These are phyloP conservation scores for Aspergillus fischeri DNA, from an alignment of 2,329 filamentous ascomycete genomes.

Conservation along the genomic window DNA sequence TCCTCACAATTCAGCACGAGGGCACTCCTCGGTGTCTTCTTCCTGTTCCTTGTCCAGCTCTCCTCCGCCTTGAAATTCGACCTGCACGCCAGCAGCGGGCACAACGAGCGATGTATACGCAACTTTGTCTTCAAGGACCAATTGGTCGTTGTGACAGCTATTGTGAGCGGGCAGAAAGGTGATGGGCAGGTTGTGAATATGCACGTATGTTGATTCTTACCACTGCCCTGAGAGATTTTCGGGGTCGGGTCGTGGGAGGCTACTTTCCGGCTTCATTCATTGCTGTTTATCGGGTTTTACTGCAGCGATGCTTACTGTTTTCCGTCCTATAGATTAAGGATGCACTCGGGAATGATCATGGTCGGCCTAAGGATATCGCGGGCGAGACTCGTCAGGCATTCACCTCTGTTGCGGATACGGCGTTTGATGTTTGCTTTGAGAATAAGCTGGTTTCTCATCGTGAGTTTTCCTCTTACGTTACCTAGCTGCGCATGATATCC, in stretches of 20 bases:
- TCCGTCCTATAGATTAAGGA: conserved; percentile 71
- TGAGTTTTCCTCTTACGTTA: conserved; percentile 44
- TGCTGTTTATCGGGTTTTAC: not conserved
- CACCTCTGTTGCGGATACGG: conserved; percentile 84
- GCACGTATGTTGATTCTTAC: conserved; percentile 57
- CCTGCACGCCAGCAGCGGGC: conserved; percentile 63
- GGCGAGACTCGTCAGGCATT: conserved; percentile 93
- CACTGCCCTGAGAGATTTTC: not conserved
- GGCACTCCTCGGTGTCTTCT: conserved; percentile 28
- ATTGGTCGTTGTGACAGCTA: conserved; percentile 91
- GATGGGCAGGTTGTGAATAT: conserved; percentile 94
- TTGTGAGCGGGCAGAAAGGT: conserved; percentile 75
- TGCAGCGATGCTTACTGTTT: conserved; percentile 6
- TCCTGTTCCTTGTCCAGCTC: conserved; percentile 34
- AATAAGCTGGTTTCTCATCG: conserved; percentile 66
- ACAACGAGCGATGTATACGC: conserved; percentile 82
- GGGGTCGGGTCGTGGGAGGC: conserved; percentile 7
- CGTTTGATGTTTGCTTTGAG: conserved; percentile 96
- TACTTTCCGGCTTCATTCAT: not conserved
- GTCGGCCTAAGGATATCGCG: conserved; percentile 80
- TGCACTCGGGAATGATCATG: conserved; percentile 93
- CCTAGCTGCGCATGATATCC: not conserved
- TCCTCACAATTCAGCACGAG: conserved; percentile 24
- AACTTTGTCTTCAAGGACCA: conserved; percentile 94
- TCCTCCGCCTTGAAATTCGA: conserved; percentile 85